Evolutionary conservation across 345 rosid species (phyloP).

Genomic region (Citrus sp.): DNA sequence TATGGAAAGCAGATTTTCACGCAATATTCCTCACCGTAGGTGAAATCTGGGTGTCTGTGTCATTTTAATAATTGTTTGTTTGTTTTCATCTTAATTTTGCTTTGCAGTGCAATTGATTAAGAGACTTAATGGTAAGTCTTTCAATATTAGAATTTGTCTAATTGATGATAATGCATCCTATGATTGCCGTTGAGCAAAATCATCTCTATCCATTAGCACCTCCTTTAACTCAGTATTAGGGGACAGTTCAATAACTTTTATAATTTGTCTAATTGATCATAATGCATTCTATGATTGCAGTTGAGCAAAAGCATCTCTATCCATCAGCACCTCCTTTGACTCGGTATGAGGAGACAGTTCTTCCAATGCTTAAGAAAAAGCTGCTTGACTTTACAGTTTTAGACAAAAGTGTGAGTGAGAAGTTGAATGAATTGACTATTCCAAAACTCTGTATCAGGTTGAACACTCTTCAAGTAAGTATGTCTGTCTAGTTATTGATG

Average conservation of each 20-base stretch:
- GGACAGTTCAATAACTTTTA: conserved; percentile 23
- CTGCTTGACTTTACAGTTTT: conserved; percentile 42
- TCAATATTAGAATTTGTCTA: background rate
- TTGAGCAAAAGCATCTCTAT: conserved; percentile 68
- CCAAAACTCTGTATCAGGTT: conserved; percentile 81
- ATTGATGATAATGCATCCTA: conserved; percentile 17
- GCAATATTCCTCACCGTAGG: background rate
- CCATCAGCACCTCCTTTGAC: conserved; percentile 92
- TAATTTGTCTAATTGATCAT: conserved; percentile 13
- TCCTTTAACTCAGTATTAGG: conserved; percentile 88
- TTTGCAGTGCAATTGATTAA: background rate
- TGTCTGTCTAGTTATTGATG: background rate
- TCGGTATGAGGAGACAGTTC: conserved; percentile 64
- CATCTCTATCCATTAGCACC: conserved; percentile 76
- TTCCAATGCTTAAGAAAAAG: conserved; percentile 65
- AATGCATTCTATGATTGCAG: conserved; percentile 43
- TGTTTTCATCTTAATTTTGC: background rate
- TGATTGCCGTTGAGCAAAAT: conserved; percentile 70
- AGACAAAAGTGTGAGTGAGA: conserved; percentile 46
- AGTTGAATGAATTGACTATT: conserved; percentile 60
- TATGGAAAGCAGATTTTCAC: background rate
- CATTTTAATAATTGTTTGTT: background rate
- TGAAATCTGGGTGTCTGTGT: background rate
- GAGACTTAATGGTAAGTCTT: background rate
- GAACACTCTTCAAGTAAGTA: conserved; percentile 84